These are phyloP conservation scores for Solanum virginianum DNA, from an alignment of 257 asterid species.

Conservation along the genomic window DNA sequence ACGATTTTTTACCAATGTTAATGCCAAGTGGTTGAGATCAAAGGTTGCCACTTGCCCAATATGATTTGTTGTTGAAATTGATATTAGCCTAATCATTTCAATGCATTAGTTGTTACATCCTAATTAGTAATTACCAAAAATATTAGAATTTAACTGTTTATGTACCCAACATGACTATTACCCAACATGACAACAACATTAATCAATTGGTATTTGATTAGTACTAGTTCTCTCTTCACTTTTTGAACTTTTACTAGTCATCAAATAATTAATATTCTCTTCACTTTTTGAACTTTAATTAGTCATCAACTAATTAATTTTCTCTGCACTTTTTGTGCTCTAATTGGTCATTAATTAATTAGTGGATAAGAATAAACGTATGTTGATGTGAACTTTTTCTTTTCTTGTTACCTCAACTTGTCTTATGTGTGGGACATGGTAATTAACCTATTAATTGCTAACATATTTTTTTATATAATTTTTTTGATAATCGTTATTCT, in stretches of 20 bases:
- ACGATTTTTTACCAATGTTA: too few relatives aligned
- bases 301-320: background rate
- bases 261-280: background rate
- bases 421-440: background rate
- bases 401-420: background rate
- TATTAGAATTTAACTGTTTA: background rate
- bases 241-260: background rate
- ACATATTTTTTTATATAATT: background rate
- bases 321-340: background rate
- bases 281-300: background rate
- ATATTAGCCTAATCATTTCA: background rate
- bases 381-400: background rate
- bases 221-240: background rate
- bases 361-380: background rate
- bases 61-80: background rate
- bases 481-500: background rate
- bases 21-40: background rate
- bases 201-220: background rate
- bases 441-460: background rate
- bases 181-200: background rate
- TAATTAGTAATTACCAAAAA: background rate
- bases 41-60: background rate
- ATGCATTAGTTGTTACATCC: background rate
- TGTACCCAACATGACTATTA: background rate
- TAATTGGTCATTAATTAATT: background rate